Percentiles rank a stretch among this genome's conserved stretches.
These are phyloP conservation scores for Uronychia setigera DNA, from an alignment of 73 alveolate genomes.

Conservation along the genomic window DNA sequence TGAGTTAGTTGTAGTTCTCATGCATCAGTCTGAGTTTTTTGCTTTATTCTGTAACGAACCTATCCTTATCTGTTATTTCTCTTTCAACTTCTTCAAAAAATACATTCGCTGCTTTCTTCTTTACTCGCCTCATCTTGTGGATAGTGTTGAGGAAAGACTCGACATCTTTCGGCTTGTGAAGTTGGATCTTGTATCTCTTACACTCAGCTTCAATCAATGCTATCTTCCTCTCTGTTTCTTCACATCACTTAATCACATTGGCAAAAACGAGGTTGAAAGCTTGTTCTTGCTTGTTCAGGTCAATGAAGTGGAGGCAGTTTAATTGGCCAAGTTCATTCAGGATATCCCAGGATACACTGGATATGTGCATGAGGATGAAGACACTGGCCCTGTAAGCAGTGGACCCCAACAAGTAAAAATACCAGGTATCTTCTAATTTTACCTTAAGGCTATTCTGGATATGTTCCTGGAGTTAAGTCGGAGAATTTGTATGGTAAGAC, in stretches of 20 bases:
- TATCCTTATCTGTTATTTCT: slow-evolving; percentile 51
- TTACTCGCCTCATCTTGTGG: slow-evolving; percentile 24
- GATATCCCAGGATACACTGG: slow-evolving; percentile 78
- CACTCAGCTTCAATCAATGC: slow-evolving; percentile 50
- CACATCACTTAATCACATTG: slow-evolving; percentile 50
- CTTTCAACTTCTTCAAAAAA: slow-evolving; percentile 56
- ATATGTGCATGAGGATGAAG: slow-evolving; percentile 8
- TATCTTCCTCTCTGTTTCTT: slow-evolving; percentile 45
- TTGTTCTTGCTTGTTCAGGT: slow-evolving; percentile 85
- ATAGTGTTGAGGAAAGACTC: slow-evolving; percentile 28
- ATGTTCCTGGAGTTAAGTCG: slow-evolving; percentile 81
- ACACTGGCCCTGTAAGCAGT: background rate
- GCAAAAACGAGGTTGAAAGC: slow-evolving; percentile 65
- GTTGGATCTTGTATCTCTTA: slow-evolving; percentile 29
- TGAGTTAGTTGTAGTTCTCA: slow-evolving; percentile 8
- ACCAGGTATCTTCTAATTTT: background rate
- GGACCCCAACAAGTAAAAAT: slow-evolving; percentile 13
- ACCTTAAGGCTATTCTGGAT: slow-evolving; percentile 82
- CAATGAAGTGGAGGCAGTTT: slow-evolving; percentile 93
- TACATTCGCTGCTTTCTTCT: slow-evolving; percentile 45
- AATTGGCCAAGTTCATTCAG: slow-evolving; percentile 95
- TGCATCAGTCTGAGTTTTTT: slow-evolving; percentile 43
- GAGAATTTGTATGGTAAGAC: slow-evolving; percentile 85
- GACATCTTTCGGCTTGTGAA: slow-evolving; percentile 28
- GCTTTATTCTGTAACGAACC: slow-evolving; percentile 38